phyloP scores from a whole-genome alignment of 768 basidiomycete genomes.

The Suillus variegatus region DNA sequence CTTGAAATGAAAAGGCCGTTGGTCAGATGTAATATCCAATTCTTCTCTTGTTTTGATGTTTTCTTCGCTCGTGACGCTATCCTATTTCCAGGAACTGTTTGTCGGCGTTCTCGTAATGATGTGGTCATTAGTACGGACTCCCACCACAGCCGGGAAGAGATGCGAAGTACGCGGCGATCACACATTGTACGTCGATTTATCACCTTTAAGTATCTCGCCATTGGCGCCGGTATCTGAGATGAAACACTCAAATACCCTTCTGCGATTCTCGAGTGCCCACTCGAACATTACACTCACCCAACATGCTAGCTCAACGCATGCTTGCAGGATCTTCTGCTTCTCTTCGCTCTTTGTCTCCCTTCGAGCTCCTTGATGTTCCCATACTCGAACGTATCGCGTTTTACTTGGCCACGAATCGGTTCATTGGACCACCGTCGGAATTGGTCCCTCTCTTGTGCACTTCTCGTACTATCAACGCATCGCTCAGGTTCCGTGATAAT shows the following conservation, averaged over 20 bases:
- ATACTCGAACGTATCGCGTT: conserved; percentile 44
- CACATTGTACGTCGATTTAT: conserved; percentile 37
- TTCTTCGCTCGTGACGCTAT: not conserved
- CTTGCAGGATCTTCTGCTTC: conserved; percentile 5
- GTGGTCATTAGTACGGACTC: conserved; percentile 33
- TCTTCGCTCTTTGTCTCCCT: conserved; percentile 11
- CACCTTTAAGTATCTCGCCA: conserved; percentile 32
- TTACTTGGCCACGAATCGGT: conserved; percentile 36
- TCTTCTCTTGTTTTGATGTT: not conserved
- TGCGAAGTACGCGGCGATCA: conserved; percentile 38
- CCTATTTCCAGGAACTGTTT: conserved; percentile 4
- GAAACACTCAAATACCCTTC: conserved; percentile 23
- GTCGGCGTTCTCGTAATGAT: conserved; percentile 33
- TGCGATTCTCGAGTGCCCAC: conserved; percentile 11
- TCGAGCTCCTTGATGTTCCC: conserved; percentile 25
- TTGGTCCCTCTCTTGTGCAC: conserved; percentile 41
- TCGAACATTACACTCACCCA: conserved; percentile 3
- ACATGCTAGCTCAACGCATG: conserved; percentile 5
- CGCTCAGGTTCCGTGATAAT: conserved; percentile 38
- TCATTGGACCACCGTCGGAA: conserved; percentile 45
- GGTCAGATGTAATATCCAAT: conserved; percentile 6
- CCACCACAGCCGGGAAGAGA: conserved; percentile 28
- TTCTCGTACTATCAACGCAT: conserved; percentile 37
- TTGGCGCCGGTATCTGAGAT: conserved; percentile 25
- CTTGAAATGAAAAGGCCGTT: conserved; percentile 12